These are phyloP conservation scores for Pyrrhoderma lamaoense DNA, from an alignment of 1,284 basidiomycete genomes.

Conservation along the genomic window DNA sequence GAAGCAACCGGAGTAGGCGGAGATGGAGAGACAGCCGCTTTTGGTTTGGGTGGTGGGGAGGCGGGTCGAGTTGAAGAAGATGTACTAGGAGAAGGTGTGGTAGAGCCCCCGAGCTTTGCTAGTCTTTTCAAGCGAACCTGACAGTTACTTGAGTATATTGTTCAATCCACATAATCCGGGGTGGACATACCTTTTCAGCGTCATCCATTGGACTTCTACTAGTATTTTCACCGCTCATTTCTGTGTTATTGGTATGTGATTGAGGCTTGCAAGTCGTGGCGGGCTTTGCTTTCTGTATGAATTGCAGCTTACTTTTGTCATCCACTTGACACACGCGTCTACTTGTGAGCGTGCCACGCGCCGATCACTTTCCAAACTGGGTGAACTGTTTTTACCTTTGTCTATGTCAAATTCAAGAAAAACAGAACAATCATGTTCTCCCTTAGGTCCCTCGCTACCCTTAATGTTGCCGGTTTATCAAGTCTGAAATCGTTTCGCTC, in stretches of 20 bases:
- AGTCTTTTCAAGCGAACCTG: conserved; percentile 87
- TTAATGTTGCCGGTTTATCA: conserved; percentile 1
- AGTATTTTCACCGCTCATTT: conserved; percentile 37
- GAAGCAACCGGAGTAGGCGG: conserved; percentile 20
- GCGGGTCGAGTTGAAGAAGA: conserved; percentile 24
- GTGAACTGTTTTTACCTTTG: no score
- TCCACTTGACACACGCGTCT: no score
- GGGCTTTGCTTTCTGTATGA: no score
- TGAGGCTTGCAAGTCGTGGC: neutral
- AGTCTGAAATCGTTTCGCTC: conserved; percentile 14
- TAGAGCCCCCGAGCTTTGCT: conserved; percentile 62
- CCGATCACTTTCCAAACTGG: no score
- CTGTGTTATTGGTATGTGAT: neutral
- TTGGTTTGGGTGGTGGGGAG: conserved; percentile 24
- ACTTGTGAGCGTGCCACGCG: no score
- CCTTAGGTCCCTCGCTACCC: neutral
- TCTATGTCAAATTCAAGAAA: no score
- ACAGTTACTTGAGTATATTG: conserved; percentile 4
- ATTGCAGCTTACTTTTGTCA: no score
- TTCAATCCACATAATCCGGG: neutral
- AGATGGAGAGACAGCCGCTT: conserved; percentile 1
- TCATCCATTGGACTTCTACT: conserved; percentile 53
- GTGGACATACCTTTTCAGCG: conserved; percentile 56
- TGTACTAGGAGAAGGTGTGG: conserved; percentile 28
- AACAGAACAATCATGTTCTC: conserved; percentile 6